These are phyloP conservation scores for Chaetoscypha palmicola DNA, from an alignment of 2,329 filamentous ascomycete species.

Conservation along the genomic window DNA sequence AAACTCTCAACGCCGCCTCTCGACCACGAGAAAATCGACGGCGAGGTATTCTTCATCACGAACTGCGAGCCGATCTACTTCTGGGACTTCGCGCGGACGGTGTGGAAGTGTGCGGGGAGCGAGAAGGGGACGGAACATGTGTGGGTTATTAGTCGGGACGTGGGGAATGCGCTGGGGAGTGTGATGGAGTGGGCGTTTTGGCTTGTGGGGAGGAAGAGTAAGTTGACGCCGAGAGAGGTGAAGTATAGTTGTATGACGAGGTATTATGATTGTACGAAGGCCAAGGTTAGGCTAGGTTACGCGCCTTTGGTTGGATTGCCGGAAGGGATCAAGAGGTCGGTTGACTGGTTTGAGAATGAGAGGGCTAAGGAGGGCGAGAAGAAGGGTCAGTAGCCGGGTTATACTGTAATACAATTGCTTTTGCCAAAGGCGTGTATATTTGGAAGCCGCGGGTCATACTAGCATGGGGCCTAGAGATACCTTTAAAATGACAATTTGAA, in stretches of 20 bases:
- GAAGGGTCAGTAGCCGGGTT: slow-evolving; percentile 27
- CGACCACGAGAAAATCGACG: slow-evolving; percentile 68
- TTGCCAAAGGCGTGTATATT: too few relatives aligned
- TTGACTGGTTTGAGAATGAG: slow-evolving; percentile 24
- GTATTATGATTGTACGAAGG: slow-evolving; percentile 73
- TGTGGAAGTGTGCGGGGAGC: slow-evolving; percentile 61
- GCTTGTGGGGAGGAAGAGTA: slow-evolving; percentile 46
- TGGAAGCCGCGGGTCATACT: too few relatives aligned
- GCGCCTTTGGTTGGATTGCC: slow-evolving; percentile 57
- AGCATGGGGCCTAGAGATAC: not conserved
- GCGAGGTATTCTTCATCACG: slow-evolving; percentile 83
- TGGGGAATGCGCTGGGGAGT: slow-evolving; percentile 46
- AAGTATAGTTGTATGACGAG: slow-evolving; percentile 66
- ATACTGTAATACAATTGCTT: too few relatives aligned
- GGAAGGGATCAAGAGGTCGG: slow-evolving; percentile 46
- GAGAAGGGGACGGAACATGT: slow-evolving; percentile 45
- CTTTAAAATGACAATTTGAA: too few relatives aligned
- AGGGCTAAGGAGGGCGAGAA: slow-evolving; percentile 22
- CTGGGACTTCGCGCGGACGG: slow-evolving; percentile 75
- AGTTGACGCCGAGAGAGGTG: slow-evolving; percentile 40
- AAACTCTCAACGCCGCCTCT: slow-evolving; percentile 47
- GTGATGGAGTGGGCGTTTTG: slow-evolving; percentile 46
- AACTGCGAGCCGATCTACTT: slow-evolving; percentile 87
- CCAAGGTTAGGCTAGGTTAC: slow-evolving; percentile 63
- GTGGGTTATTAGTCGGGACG: slow-evolving; percentile 46